A percentile compares a stretch with the other conserved stretches of the same genome.
These are phyloP conservation scores for Udeniomyces megalosporus DNA, from an alignment of 768 basidiomycete species.

Conservation along the genomic window DNA sequence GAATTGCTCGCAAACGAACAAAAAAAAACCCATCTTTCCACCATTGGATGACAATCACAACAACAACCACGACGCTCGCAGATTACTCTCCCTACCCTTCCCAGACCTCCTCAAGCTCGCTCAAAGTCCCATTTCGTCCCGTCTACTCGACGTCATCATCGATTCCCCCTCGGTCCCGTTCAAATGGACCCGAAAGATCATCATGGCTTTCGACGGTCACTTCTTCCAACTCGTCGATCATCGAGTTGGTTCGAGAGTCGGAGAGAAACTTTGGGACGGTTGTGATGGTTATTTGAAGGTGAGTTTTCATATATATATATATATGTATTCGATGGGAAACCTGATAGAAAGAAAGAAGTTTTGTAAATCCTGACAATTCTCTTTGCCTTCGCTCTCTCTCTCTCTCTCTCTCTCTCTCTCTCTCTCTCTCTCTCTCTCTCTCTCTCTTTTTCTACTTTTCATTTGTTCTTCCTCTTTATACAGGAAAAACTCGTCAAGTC, in stretches of 20 bases:
- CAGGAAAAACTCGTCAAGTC: slow-evolving; percentile 86
- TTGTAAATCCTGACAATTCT: background rate
- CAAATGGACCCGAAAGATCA: slow-evolving; percentile 33
- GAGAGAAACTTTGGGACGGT: slow-evolving; percentile 75
- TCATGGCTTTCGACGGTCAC: slow-evolving; percentile 53
- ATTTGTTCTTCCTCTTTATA: background rate
- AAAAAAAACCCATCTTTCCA: too few species aligned
- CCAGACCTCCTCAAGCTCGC: slow-evolving; percentile 41
- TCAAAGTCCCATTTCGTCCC: slow-evolving; percentile 53
- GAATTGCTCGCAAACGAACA: too few species aligned
- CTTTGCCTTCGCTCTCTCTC: background rate
- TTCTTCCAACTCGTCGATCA: slow-evolving; percentile 74
- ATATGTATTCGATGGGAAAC: too few species aligned
- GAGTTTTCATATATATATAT: slow-evolving; percentile 22
- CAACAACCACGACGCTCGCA: too few species aligned
- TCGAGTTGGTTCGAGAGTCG: slow-evolving; percentile 74
- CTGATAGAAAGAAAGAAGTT: too few species aligned
- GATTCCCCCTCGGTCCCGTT: slow-evolving; percentile 47
- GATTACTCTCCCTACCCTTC: slow-evolving; percentile 23
- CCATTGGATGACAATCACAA: too few species aligned
- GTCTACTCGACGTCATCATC: slow-evolving; percentile 59
- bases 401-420: background rate
- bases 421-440: background rate
- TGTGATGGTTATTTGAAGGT: slow-evolving; percentile 91
- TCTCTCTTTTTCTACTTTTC: background rate